Evolutionary conservation across 345 rosid species (phyloP), one percentile per base, ranked within the genome.

Genomic region (Hibiscus tridactylites): DNA sequence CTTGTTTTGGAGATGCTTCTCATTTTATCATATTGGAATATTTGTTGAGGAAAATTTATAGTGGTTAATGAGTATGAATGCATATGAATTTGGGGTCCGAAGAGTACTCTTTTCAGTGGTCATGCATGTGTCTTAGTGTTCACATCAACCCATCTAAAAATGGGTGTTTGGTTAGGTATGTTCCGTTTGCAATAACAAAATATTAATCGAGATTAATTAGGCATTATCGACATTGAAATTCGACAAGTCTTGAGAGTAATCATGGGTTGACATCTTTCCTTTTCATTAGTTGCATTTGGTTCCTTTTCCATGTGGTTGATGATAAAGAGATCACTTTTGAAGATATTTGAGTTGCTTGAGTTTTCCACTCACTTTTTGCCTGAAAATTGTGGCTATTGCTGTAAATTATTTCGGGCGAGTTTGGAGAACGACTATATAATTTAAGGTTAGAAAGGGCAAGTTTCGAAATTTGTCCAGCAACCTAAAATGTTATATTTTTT

Each of bases 151-250:
- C 16, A 71, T 67, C 52, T 17, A 59, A 16, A 59, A 12, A 47
- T 3, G 24, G 4, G 8, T 78, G 10, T 31, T 65, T 50, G 21
- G 13, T 70, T 80, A 88, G 93, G 75, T 82, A 61, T 88, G 93
- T 73, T 90, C 89, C 0, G 84, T 88, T 58, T 88, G 93, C 83
- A 86, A 86, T 74, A 78, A 49, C 5, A 89, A 88, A 71, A 88
- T 88, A 49, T 83, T 81, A 10, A 83, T 8, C 80, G 81, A 71
- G 85, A 82, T 31, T 31, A 31, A 71, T 76, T 81, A 72, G 56
- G 81, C 67, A 79, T 16, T 76, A 37, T 65, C 71, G 63, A 69
- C 54, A 71, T 65, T n/a, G 28, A 72, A 63, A 33, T 10, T 35
- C 59, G 62, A 37, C 60, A 39, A 39, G 29, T 10, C 4, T 42